Percentiles rank a stretch among this genome's conserved stretches.
phyloP scores from a whole-genome alignment of 2,329 filamentous ascomycete genomes.

The Ceratocystiopsis minuta region DNA sequence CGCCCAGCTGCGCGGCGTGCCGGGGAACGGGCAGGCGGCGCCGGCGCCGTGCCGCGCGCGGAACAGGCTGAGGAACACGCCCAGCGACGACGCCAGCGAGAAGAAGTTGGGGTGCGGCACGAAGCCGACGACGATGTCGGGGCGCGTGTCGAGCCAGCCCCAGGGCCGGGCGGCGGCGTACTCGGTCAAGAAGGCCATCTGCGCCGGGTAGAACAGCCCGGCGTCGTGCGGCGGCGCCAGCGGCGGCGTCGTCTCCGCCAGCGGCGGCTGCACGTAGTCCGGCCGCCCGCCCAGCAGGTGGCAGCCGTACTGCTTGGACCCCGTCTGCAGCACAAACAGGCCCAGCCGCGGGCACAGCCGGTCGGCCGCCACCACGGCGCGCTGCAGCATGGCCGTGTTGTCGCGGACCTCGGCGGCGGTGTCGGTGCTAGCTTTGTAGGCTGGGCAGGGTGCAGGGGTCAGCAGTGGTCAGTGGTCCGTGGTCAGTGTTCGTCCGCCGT shows the following conservation, averaged over 20 bases:
- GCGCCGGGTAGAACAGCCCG: conserved; percentile 22
- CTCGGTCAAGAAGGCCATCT: too few species aligned
- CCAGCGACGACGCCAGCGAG: too few species aligned
- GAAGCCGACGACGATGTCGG: too few species aligned
- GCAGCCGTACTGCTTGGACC: conserved; percentile 22
- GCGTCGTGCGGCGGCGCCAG: conserved; percentile 18
- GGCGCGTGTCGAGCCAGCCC: too few species aligned
- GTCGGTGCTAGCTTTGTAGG: conserved; percentile 23
- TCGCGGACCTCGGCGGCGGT: conserved; percentile 20
- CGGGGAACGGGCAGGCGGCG: too few species aligned
- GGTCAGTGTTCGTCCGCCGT: not conserved
- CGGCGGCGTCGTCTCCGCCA: conserved; percentile 16
- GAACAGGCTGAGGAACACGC: too few species aligned
- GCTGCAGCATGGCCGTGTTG: conserved; percentile 22
- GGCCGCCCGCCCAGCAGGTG: conserved; percentile 22
- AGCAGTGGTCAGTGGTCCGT: not conserved
- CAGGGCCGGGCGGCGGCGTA: too few species aligned
- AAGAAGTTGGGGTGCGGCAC: too few species aligned
- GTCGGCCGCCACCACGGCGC: conserved; percentile 19
- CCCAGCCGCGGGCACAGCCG: conserved; percentile 17
- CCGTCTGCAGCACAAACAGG: conserved; percentile 20
- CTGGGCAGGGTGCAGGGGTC: conserved; percentile 6
- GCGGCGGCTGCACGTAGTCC: conserved; percentile 17
- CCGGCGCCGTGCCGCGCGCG: too few species aligned
- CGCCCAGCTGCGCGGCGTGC: too few species aligned